Evolutionary conservation across 352 stramenopile genomes (phyloP), one percentile per base, ranked within the genome.

Genomic region (Phytopythium mirpurense): DNA sequence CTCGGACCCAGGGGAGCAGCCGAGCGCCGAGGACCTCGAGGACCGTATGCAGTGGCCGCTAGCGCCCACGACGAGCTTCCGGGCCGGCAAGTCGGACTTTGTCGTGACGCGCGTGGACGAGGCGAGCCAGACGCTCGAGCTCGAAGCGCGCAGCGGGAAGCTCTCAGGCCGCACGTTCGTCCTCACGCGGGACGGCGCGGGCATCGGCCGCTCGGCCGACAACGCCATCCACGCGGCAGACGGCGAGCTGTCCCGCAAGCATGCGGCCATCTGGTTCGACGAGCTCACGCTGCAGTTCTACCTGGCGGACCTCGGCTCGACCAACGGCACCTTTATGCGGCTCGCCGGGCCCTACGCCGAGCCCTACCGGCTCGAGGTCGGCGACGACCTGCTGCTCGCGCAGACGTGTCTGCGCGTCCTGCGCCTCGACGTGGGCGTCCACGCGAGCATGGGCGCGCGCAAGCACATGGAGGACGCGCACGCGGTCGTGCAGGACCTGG

Each of bases 401-500:
- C 87, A 97, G 76, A 98, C 96, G 29, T 97, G 96, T 48, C 93
- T 98, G 59, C 98, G 86, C 1, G 88, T 99, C 7, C 98, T 98
- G 69, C 86, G 95, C 2, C 98, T 98, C 59, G 96, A 99, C 62
- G 98, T 96, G 63, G 96, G 95, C 29, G 90, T 96, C 14, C 95
- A 93, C 56, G 93, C 97, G 45, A 88, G 93, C 42, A 97, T 98
- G 71, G 95, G 95, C 21, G 79, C 86, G 9, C 68, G 96, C 21
- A 97, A 96, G 53, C 88, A 96, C 26, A 98, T 99, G 95, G 94
- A 98, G 68, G 95, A 98, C 68, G 79, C 93, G 27, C 96, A 96
- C 38, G 88, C 95, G 44, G 88, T 98, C 45, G 91, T 98, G 47
- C 95, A 99, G 57, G 83, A 93, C 55, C 57, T 93, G 51, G 79